Conservation (phyloP, 208 protist species). For the Leishmania mexicana region DNA sequence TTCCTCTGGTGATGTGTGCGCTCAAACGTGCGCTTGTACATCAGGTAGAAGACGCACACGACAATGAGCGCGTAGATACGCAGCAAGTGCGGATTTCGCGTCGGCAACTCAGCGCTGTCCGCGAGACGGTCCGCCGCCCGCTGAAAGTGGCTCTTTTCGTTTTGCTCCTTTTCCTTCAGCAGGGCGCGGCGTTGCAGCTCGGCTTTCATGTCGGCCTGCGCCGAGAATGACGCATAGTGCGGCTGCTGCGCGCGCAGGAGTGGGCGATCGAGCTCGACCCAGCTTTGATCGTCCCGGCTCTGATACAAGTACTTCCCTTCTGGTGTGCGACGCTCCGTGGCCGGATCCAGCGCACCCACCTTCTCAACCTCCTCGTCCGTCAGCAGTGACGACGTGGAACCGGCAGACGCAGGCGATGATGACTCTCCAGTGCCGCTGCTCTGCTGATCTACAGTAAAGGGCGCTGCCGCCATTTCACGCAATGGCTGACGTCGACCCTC, state of each 20-base stretch:
- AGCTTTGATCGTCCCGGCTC: constrained; percentile 73
- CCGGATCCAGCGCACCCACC: constrained; percentile 69
- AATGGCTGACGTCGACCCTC: constrained; percentile 22
- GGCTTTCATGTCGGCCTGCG: constrained; percentile 56
- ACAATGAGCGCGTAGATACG: constrained; percentile 49
- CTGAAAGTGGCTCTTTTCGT: constrained; percentile 74
- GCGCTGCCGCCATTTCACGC: constrained; percentile 17
- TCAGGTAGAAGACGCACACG: constrained; percentile 50
- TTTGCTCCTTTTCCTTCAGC: constrained; percentile 64
- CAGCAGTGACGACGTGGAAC: constrained; percentile 21
- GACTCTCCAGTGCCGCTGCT: not conserved
- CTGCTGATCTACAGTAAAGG: constrained; percentile 48
- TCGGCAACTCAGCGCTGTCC: constrained; percentile 72
- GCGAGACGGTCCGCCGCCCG: constrained; percentile 51
- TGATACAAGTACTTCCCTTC: constrained; percentile 80
- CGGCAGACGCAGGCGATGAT: not conserved
- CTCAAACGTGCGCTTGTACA: constrained; percentile 73
- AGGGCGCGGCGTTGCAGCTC: constrained; percentile 66
- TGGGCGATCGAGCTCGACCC: constrained; percentile 70
- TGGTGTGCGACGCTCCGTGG: constrained; percentile 70
- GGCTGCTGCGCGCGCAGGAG: constrained; percentile 65
- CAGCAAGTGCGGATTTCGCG: constrained; percentile 49
- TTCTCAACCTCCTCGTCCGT: constrained; percentile 70
- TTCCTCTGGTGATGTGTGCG: constrained; percentile 44
- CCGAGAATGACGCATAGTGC: constrained; percentile 70